Evolutionary conservation across 352 stramenopile species (phyloP), one percentile per base, ranked within the genome.

Genomic region (Lagenidium giganteum): DNA sequence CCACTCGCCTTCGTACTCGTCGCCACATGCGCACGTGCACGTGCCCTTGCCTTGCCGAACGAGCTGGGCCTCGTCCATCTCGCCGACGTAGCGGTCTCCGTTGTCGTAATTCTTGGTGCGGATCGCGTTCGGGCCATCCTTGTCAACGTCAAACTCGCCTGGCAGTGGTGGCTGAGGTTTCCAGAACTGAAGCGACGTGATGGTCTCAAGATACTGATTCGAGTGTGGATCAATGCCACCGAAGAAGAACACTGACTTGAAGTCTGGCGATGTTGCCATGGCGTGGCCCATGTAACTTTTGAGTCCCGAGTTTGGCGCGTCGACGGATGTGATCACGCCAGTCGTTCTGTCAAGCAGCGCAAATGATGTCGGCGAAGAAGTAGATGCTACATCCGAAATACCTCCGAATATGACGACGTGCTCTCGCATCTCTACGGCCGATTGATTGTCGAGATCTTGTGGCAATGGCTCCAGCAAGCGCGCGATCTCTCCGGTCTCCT

Each of bases 1-100:
- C 79, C 79, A 92, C 12, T 80, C 65, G 5, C 79, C 79, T n/a
- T 87, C 74, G 55, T 87, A 89, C 24, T 70, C 53, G 35, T 72
- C 66, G 13, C 71, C 63, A 25, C 67, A 75, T 21, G 42, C 30
- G 45, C 76, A 88, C 25, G 62, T 58, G 47, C 79, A 92, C 17
- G 67, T 82, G 12, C 76, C 79, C 26, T 69, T 72, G 1, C 79
- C 76, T 11, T 86, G 71, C 3, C 73, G 76, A 17, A 53, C 6
- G n/a, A 41, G n/a, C 11, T 23, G 33, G 18, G 36, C 36, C 8
- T 37, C 6, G 20, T 78, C 63, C 55, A 87, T 72, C 51, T 88
- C 66, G 1, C 79, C 79, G 1, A 81, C 63, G 48, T 91, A 91
- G 20, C 78, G 64, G 35, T 88, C 71, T 13, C 75, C 79, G 43